Conservation (phyloP, 2,329 filamentous ascomycete genomes). For the Leptodontidium sp. region DNA sequence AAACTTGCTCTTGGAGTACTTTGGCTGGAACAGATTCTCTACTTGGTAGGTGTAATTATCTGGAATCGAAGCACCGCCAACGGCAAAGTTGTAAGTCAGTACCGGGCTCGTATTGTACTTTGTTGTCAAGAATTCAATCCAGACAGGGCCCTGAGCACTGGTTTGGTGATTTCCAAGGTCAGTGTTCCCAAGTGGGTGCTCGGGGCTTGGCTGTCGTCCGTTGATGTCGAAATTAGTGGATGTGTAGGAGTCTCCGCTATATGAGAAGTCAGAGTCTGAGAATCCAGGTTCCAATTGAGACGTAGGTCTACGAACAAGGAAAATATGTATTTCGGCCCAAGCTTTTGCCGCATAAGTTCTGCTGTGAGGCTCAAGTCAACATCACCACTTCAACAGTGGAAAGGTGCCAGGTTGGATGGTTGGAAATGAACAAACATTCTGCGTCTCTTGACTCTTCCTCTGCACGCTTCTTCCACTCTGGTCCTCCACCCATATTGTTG, state of each 20-base stretch:
- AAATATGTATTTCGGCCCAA: conserved; percentile 19
- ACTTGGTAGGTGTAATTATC: conserved; percentile 46
- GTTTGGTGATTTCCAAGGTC: conserved; percentile 44
- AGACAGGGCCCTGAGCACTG: conserved; percentile 56
- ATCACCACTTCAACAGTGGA: not conserved
- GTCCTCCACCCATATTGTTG: conserved; percentile 14
- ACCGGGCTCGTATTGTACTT: conserved; percentile 49
- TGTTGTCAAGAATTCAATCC: conserved; percentile 55
- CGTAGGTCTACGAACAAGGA: conserved; percentile 7
- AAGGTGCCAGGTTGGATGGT: not conserved
- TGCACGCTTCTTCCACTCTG: not conserved
- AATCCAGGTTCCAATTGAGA: not conserved
- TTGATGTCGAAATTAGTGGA: conserved; percentile 46
- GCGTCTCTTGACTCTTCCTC: not conserved
- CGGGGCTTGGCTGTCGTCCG: conserved; percentile 39
- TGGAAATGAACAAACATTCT: not conserved
- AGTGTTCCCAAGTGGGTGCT: conserved; percentile 48
- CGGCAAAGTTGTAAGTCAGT: conserved; percentile 58
- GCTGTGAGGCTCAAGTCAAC: conserved; percentile 1
- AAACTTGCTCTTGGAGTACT: conserved; percentile 40
- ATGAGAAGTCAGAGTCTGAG: not conserved
- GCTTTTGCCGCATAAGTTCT: not conserved
- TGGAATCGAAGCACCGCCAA: conserved; percentile 48
- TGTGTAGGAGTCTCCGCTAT: conserved; percentile 49
- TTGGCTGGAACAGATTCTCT: conserved; percentile 23